Base-by-base conservation (phyloP, 2,329 filamentous ascomycete species). In the Phoma sp. region DNA sequence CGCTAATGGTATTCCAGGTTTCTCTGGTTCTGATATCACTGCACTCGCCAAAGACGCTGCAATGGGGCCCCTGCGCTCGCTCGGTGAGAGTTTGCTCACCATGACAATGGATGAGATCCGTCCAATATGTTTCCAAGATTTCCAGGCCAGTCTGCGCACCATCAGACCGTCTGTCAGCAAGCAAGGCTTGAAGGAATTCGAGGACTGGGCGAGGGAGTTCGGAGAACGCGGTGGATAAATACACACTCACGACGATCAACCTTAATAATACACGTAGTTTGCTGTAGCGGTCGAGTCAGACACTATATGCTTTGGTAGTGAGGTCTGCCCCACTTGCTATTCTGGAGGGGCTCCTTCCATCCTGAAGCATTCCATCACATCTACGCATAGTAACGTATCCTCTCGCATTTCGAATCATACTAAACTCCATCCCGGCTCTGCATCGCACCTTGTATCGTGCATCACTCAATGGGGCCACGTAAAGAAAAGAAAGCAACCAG, bases 11-110 rank as follows among this genome's bases (percentile, higher is more conserved):
- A 1, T 9, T n/a, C 4, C 11, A 97, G 93, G 92, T n/a, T 99
- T 96, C 77, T 97, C 92, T 7, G 95, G 95, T 39, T 96, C 92
- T 2, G 95, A 99, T 69, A 96, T 99, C 61, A 98, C 95, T 22
- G 93, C 95, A 1, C 80, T 99, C 7, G 95, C 95, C 7, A 99
- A 99, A 76, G 95, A 99, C 71, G 95, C 95, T 7, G 95, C 95
- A 2, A 99, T 99, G 95, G 93, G 95, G 0, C 95, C 95, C 0
- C 79, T 99, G 10, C 86, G 95, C 29, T 93, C 91, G 47, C 80
- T 98, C 2, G 95, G 95, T 24, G 95, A 98, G 72, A 91, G 89
- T 36, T 79, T 99, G 27, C 81, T 99, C 30, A 87, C 90, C 61
- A 98, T 96, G 82, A 90, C 89, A 0, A 96, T 95, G 84, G 95